Conservation (phyloP, 306 rosid genomes). For the Ceratonia siliqua region DNA sequence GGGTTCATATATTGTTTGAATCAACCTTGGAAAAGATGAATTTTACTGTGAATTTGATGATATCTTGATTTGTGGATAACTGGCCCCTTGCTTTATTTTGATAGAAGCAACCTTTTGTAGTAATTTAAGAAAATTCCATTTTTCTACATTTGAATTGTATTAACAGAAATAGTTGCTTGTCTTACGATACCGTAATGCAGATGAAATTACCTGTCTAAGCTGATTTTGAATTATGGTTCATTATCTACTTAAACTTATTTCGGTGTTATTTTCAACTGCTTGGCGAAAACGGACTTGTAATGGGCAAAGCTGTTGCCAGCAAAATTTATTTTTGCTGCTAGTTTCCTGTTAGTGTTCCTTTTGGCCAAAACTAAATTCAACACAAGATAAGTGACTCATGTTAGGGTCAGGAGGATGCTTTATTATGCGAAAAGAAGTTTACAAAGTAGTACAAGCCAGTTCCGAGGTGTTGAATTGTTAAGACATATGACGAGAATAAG, state of each 20-base stretch:
- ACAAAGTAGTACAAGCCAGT: background rate
- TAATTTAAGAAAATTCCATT: background rate
- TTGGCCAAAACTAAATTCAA: background rate
- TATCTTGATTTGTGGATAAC: slow-evolving; percentile 32
- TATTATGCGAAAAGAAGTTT: background rate
- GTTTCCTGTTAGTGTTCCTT: background rate
- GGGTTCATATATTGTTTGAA: background rate
- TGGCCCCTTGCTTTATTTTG: slow-evolving; percentile 18
- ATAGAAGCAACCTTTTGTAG: slow-evolving; percentile 4
- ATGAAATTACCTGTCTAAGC: background rate
- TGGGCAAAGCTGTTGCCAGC: background rate
- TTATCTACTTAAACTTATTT: background rate
- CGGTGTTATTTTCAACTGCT: background rate
- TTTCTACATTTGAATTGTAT: slow-evolving; percentile 4
- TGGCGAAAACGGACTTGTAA: background rate
- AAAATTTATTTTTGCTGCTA: background rate
- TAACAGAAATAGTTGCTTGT: slow-evolving; percentile 14
- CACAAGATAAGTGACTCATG: background rate
- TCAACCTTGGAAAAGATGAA: slow-evolving; percentile 12
- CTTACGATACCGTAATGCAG: background rate
- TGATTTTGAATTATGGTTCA: background rate
- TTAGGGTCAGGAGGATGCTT: background rate
- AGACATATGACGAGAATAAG: background rate
- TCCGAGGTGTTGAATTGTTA: background rate
- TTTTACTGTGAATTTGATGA: slow-evolving; percentile 29